Evolutionary conservation across 2,329 filamentous ascomycete genomes (phyloP).

Genomic region (Neurospora crassa): DNA sequence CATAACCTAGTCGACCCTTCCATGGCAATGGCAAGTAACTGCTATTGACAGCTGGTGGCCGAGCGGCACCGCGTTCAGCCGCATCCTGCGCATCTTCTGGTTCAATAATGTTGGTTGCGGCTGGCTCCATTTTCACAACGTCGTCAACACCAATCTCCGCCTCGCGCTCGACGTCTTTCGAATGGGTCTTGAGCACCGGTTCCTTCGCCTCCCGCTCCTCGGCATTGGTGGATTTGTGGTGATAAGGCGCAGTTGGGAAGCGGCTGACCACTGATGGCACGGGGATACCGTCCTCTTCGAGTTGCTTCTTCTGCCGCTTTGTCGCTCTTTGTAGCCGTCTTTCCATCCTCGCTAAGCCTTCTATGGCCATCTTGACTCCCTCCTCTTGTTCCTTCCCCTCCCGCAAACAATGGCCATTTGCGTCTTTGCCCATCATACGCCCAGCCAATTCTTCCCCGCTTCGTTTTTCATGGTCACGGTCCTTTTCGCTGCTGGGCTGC

Average conservation of each 20-base stretch:
- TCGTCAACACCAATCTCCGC: background rate
- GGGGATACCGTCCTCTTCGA: conserved; percentile 30
- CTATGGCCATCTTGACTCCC: conserved; percentile 30
- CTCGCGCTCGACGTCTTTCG: background rate
- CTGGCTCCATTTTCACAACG: background rate
- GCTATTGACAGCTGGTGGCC: conserved; percentile 74
- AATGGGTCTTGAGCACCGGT: background rate
- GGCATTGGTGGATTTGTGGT: background rate
- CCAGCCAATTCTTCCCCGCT: background rate
- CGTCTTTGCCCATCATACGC: background rate
- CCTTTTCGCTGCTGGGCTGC: background rate
- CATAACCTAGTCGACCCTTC: conserved; percentile 84
- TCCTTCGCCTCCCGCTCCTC: conserved; percentile 1
- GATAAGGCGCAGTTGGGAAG: background rate
- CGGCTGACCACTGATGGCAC: background rate
- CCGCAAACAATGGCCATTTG: background rate
- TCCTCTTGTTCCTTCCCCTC: conserved; percentile 8
- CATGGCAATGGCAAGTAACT: conserved; percentile 77
- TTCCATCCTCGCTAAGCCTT: conserved; percentile 41
- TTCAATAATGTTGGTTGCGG: background rate
- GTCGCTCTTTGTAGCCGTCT: conserved; percentile 31
- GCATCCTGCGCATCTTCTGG: conserved; percentile 12
- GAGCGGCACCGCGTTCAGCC: conserved; percentile 32
- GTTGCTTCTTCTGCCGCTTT: conserved; percentile 36
- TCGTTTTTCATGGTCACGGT: background rate